Conservation (phyloP, 129 eudicot species). For the Erigeron canadensis region DNA sequence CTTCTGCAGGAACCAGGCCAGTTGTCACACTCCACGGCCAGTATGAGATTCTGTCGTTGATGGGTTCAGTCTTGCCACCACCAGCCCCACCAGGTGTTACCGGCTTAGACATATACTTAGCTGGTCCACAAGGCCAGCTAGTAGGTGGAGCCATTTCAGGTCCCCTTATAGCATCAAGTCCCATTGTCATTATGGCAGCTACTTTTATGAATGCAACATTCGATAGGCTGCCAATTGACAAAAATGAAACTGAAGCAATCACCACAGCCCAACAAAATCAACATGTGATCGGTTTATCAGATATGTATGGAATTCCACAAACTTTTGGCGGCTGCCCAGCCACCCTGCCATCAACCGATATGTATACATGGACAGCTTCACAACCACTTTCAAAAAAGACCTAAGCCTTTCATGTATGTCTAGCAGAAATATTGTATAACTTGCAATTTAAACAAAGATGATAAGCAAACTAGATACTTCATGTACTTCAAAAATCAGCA, state of each 20-base stretch:
- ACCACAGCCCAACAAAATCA: slow-evolving; percentile 30
- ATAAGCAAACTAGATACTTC: background rate
- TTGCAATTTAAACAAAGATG: background rate
- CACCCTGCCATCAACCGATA: slow-evolving; percentile 28
- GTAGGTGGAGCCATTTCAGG: slow-evolving; percentile 69
- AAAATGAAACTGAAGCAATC: slow-evolving; percentile 29
- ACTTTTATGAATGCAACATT: slow-evolving; percentile 64
- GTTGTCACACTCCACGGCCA: slow-evolving; percentile 59
- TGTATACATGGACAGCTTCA: slow-evolving; percentile 51
- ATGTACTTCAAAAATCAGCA: slow-evolving; percentile 12
- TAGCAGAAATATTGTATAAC: background rate
- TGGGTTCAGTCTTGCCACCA: slow-evolving; percentile 58
- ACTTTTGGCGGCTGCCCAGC: slow-evolving; percentile 38
- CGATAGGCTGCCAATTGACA: slow-evolving; percentile 54
- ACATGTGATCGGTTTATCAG: slow-evolving; percentile 39
- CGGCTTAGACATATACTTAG: slow-evolving; percentile 56
- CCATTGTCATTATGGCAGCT: slow-evolving; percentile 67
- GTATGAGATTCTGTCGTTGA: slow-evolving; percentile 55
- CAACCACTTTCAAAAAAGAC: slow-evolving; percentile 36
- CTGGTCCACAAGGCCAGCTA: slow-evolving; percentile 70
- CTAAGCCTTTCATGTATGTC: slow-evolving; percentile 3
- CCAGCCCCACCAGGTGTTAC: slow-evolving; percentile 59
- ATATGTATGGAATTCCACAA: slow-evolving; percentile 48
- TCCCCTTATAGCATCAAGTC: slow-evolving; percentile 64
- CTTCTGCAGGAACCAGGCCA: slow-evolving; percentile 44